phyloP scores from a whole-genome alignment of 2,329 filamentous ascomycete genomes.

The Fusarium incarnatum region DNA sequence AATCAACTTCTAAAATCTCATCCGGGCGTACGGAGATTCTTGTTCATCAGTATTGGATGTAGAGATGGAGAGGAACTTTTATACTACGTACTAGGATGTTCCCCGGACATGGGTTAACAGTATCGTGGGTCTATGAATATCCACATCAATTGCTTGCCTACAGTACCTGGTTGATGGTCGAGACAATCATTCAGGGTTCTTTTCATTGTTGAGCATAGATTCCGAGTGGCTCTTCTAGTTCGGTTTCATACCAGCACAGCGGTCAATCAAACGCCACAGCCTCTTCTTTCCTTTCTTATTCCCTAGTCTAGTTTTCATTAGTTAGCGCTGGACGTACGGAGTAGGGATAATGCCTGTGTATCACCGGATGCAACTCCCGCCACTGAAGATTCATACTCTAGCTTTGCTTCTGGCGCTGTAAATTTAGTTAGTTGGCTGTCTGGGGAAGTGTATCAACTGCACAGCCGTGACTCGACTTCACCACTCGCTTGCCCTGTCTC shows the following conservation, averaged over 20 bases:
- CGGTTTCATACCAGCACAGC: not conserved
- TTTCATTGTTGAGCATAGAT: not conserved
- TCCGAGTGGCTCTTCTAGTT: not conserved
- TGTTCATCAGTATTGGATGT: not conserved
- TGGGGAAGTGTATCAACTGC: slow-evolving; percentile 17
- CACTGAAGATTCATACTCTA: slow-evolving; percentile 17
- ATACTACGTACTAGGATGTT: not conserved
- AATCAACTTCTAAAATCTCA: not conserved
- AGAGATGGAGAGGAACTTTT: not conserved
- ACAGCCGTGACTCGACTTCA: slow-evolving; percentile 12
- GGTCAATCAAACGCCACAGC: not conserved
- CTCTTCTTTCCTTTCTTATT: not conserved
- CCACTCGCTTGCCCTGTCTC: not conserved
- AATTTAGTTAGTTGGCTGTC: not conserved
- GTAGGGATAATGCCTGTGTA: slow-evolving; percentile 9
- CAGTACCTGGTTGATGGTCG: not conserved
- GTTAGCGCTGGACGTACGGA: not conserved
- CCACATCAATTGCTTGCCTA: not conserved
- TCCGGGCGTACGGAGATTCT: not conserved
- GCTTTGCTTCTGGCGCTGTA: not conserved
- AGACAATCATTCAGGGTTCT: not conserved
- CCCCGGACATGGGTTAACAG: not conserved
- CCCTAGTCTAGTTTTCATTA: not conserved
- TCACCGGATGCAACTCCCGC: slow-evolving; percentile 6
- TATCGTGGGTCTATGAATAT: not conserved